These are phyloP conservation scores for Phallus indusiatus DNA, from an alignment of 768 basidiomycete genomes.

Conservation along the genomic window DNA sequence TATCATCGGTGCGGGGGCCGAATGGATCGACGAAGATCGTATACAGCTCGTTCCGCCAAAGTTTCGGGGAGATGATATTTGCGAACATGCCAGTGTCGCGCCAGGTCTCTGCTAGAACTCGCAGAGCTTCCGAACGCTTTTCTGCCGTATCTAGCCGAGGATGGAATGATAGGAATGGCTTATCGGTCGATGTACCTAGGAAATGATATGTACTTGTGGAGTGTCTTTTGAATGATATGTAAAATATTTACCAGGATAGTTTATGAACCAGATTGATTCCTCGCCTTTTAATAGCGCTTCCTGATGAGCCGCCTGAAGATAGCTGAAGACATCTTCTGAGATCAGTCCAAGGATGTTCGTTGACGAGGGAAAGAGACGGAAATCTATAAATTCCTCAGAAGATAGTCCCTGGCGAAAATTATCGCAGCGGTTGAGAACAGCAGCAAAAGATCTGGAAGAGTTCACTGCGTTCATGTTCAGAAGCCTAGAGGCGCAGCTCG, in stretches of 20 bases:
- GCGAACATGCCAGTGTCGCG: slow-evolving; percentile 52
- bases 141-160: slow-evolving; percentile 41
- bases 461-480: neutral
- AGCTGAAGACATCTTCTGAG: slow-evolving; percentile 21
- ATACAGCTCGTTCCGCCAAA: slow-evolving; percentile 86
- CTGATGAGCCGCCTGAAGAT: slow-evolving; percentile 19
- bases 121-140: slow-evolving; percentile 53
- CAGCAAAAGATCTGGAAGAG: slow-evolving; percentile 36
- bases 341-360: slow-evolving; percentile 41
- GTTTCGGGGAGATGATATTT: slow-evolving; percentile 58
- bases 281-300: slow-evolving; percentile 38
- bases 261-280: slow-evolving; percentile 13
- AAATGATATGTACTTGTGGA: neutral
- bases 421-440: slow-evolving; percentile 60
- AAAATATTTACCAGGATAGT: neutral
- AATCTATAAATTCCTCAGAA: slow-evolving; percentile 41
- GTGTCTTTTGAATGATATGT: neutral
- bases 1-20: slow-evolving; percentile 37
- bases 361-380: slow-evolving; percentile 41
- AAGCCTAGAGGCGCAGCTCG: neutral
- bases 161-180: slow-evolving; percentile 37
- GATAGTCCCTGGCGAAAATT: slow-evolving; percentile 45
- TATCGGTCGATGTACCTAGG: neutral
- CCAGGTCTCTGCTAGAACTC: slow-evolving; percentile 67
- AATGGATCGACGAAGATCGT: slow-evolving; percentile 66